These are phyloP conservation scores for Eutrema salsugineum DNA, from an alignment of 441 rosid genomes.

Conservation along the genomic window DNA sequence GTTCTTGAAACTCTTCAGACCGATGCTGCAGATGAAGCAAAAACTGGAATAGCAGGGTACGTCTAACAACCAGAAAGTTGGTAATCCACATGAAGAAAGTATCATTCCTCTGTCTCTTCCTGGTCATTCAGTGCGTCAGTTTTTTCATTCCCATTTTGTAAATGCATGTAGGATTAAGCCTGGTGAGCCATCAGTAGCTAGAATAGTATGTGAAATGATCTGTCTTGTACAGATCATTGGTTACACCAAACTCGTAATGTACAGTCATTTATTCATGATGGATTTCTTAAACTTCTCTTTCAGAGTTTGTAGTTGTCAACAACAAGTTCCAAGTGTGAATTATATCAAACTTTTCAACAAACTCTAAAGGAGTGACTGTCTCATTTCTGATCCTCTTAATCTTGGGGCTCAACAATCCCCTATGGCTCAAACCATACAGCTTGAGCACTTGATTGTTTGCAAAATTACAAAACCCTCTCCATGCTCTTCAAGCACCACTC, in stretches of 20 bases:
- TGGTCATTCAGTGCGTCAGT: not conserved
- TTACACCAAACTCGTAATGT: too few species aligned
- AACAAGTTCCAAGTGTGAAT: not conserved
- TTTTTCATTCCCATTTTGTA: not conserved
- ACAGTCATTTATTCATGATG: too few species aligned
- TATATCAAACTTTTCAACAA: constrained; percentile 81
- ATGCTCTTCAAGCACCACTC: constrained; percentile 85
- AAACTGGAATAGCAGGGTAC: constrained; percentile 58
- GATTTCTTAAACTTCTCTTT: not conserved
- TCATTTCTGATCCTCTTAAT: constrained; percentile 90
- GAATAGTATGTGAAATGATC: not conserved
- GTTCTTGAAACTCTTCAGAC: constrained; percentile 49
- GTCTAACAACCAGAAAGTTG: constrained; percentile 56
- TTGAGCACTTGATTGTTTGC: constrained; percentile 95
- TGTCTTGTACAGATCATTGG: too few species aligned
- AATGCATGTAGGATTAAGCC: not conserved
- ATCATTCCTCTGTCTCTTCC: not conserved
- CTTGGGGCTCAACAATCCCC: constrained; percentile 86
- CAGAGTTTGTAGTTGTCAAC: not conserved
- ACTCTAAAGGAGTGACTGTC: constrained; percentile 72
- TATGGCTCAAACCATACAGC: constrained; percentile 84
- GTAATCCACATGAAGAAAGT: constrained; percentile 32
- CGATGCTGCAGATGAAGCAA: constrained; percentile 19
- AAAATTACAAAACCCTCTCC: constrained; percentile 98
- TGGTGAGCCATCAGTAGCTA: not conserved